Base-by-base conservation (phyloP, 805 yeast species). In the Saturnispora quitensis region DNA sequence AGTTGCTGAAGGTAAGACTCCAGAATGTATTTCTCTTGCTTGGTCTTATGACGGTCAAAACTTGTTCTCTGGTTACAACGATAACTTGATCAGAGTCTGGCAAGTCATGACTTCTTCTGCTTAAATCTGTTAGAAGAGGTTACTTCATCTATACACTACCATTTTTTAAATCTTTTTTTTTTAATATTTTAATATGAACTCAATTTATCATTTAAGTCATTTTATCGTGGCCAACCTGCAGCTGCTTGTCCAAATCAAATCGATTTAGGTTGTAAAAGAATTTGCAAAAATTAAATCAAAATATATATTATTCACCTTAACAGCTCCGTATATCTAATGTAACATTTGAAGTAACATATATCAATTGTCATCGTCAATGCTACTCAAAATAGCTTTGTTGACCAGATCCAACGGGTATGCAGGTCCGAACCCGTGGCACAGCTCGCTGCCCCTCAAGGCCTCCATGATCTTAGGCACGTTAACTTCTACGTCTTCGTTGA, bases 41-140 rank as follows among this genome's bases (percentile, higher is more conserved):
- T 93, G 99, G 99, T 90, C 98, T 68, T 91, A 96, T 76, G 99
- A 93, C 69, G 99, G 99, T 75, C 98, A 91, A 83, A 89, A 86
- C 86, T 83, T 93, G 77, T 93, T 89, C 74, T 96, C 98, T 68
- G 99, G 99, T 83, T 93, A 93, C 97, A 90, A 97, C 71, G 99
- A 93, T 79, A 88, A 88, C 82, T 82, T 86, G 73, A 91, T 93
- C 83, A 91, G 99, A 81, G 99, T 93, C 77, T 93, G 99, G 99
- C 98, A 93, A 85, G 97, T 93, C 69, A 93, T 93, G 98, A 88
- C 95, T 78, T 76, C 84, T 61, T 67, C 69, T 25, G 54, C 55
- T 60, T 70, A 68, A 65, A 55, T 62, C 50, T 38, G 42, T 50
- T 49, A 44, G 43, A 42, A 44, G 15, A 38, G 42, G 40, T 35